Percentiles rank a stretch among this genome's conserved stretches.
These are phyloP conservation scores for Paracoccidioides brasiliensis DNA, from an alignment of 2,329 filamentous ascomycete species.

Conservation along the genomic window DNA sequence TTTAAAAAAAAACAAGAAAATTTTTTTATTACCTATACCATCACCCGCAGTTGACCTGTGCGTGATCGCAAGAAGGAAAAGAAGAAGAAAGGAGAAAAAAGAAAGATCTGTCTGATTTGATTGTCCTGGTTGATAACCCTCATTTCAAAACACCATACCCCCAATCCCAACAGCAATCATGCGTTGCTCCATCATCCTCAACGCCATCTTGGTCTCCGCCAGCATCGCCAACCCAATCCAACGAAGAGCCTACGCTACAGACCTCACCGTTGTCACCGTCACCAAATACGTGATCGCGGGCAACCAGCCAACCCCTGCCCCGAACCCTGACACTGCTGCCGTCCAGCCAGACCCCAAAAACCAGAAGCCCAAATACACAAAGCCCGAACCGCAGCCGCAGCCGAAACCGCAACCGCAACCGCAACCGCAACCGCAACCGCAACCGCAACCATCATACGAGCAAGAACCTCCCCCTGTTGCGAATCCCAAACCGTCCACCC, in stretches of 20 bases:
- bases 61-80: constrained; percentile 4
- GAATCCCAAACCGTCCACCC: not conserved
- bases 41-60: constrained; percentile 21
- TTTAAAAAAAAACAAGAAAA: no score
- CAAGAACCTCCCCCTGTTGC: no score
- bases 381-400: not conserved
- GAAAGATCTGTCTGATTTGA: not conserved
- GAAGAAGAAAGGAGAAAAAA: constrained; percentile 9
- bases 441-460: not conserved
- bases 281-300: constrained; percentile 23
- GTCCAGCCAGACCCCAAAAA: not conserved
- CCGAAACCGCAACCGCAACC: not conserved
- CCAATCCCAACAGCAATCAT: constrained; percentile 12
- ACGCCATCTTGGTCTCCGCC: constrained; percentile 25
- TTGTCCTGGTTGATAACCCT: not conserved
- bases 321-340: not conserved
- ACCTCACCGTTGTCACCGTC: constrained; percentile 25
- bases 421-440: not conserved
- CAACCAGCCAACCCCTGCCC: constrained; percentile 1
- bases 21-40: not conserved
- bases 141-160: not conserved
- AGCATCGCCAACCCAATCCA: constrained; percentile 22
- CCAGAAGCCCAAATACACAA: not conserved
- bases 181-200: constrained; percentile 24
- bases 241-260: constrained; percentile 25